These are phyloP conservation scores for Pestalotiopsis sp. DNA, from an alignment of 2,329 filamentous ascomycete genomes.

Conservation along the genomic window DNA sequence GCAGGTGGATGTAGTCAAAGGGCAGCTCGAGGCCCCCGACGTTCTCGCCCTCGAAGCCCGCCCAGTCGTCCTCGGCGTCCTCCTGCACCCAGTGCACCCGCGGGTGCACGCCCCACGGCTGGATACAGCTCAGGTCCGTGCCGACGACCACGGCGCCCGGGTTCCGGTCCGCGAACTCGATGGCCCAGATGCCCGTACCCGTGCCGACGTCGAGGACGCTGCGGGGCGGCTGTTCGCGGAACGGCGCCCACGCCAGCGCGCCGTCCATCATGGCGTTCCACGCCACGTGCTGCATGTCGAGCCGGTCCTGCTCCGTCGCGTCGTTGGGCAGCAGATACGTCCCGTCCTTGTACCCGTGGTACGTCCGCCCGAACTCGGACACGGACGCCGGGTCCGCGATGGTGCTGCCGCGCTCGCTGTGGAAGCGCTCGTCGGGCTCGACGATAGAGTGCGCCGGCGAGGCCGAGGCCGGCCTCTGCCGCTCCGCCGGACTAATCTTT, in stretches of 20 bases:
- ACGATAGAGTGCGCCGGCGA: no score
- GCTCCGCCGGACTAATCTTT: no score
- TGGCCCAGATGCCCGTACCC: slow-evolving; percentile 8
- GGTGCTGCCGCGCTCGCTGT: neutral
- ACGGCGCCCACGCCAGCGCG: neutral
- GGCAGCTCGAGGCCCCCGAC: neutral
- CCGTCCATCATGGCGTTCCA: slow-evolving; percentile 8
- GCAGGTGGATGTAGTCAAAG: slow-evolving; percentile 15
- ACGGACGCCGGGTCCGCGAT: slow-evolving; percentile 5
- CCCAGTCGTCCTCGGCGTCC: slow-evolving; percentile 13
- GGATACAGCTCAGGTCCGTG: slow-evolving; percentile 15
- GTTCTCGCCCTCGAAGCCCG: neutral
- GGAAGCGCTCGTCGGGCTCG: no score
- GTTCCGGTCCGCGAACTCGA: slow-evolving; percentile 8
- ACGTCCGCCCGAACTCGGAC: neutral
- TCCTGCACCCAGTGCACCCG: slow-evolving; percentile 11
- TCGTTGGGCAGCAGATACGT: slow-evolving; percentile 11
- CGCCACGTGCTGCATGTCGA: slow-evolving; percentile 16
- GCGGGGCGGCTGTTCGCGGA: neutral
- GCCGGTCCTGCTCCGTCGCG: slow-evolving; percentile 13
- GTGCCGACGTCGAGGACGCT: neutral
- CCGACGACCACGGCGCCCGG: slow-evolving; percentile 7
- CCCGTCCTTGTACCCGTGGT: slow-evolving; percentile 7
- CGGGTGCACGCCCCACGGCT: neutral
- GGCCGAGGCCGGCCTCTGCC: no score